A percentile compares a stretch with the other conserved stretches of the same genome.
phyloP scores from a whole-genome alignment of 176 grass and related monocot species.

The Chloris gayana region DNA sequence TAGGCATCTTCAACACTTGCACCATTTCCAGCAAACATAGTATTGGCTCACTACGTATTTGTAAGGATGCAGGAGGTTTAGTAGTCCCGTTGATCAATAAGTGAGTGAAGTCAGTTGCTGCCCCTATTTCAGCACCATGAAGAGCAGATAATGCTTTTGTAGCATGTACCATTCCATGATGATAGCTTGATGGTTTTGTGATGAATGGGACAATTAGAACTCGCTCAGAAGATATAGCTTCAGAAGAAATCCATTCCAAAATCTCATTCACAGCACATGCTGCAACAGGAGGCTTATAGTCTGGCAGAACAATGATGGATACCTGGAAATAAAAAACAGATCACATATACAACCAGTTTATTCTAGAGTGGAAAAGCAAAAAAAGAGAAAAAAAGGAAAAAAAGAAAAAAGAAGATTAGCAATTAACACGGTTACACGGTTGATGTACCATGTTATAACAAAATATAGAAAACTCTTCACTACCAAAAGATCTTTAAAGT shows the following conservation, averaged over 20 bases:
- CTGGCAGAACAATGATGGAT: slow-evolving; percentile 72
- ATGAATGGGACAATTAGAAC: slow-evolving; percentile 71
- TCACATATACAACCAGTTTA: slow-evolving; percentile 21
- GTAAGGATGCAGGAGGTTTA: slow-evolving; percentile 58
- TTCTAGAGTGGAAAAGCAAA: neutral
- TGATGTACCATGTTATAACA: neutral
- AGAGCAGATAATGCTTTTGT: slow-evolving; percentile 42
- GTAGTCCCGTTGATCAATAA: slow-evolving; percentile 51
- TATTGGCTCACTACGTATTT: slow-evolving; percentile 71
- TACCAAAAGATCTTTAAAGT: slow-evolving; percentile 16
- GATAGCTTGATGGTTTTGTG: slow-evolving; percentile 45
- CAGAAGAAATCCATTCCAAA: slow-evolving; percentile 63
- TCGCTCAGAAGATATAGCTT: slow-evolving; percentile 33
- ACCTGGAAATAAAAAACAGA: slow-evolving; percentile 59
- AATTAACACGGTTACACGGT: neutral
- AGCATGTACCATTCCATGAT: slow-evolving; percentile 32
- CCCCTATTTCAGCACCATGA: slow-evolving; percentile 65
- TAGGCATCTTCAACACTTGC: slow-evolving; percentile 60
- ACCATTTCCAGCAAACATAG: slow-evolving; percentile 84
- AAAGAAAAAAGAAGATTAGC: too few relatives aligned
- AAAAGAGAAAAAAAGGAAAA: too few relatives aligned
- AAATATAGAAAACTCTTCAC: neutral
- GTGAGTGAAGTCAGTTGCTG: slow-evolving; percentile 54
- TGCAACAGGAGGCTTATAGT: slow-evolving; percentile 76
- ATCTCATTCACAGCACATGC: slow-evolving; percentile 82